phyloP scores from a whole-genome alignment of 352 stramenopile species.

The Globisporangium perplexum region DNA sequence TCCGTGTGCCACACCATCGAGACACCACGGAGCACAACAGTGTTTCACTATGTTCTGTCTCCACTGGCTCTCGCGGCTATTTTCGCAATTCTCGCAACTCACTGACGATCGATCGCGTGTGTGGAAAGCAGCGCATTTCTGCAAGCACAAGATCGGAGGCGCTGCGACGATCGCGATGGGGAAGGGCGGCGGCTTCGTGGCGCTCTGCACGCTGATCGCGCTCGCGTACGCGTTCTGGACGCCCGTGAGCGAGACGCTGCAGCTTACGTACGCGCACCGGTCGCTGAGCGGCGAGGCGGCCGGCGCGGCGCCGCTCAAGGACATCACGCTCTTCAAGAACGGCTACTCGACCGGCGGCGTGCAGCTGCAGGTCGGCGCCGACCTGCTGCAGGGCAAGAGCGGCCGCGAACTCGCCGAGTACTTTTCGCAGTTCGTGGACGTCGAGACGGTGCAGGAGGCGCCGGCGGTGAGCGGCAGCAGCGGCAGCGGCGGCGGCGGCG shows the following conservation, averaged over 20 bases:
- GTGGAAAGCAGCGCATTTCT: no score
- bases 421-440: conserved; percentile 74
- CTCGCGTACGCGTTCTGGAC: conserved; percentile 51
- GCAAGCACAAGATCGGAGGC: no score
- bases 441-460: conserved; percentile 46
- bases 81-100: no score
- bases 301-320: conserved; percentile 35
- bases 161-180: no score
- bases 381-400: conserved; percentile 46
- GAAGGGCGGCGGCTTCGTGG: conserved; percentile 32
- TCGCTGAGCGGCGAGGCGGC: conserved; percentile 34
- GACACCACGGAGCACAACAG: no score
- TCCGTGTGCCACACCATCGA: no score
- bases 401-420: conserved; percentile 61
- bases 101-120: no score
- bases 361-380: conserved; percentile 55
- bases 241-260: conserved; percentile 51
- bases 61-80: no score
- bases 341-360: conserved; percentile 73
- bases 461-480: neutral
- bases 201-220: conserved; percentile 30
- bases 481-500: neutral
- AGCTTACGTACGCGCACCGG: conserved; percentile 55
- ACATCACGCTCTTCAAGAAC: conserved; percentile 75
- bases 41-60: no score